These are phyloP conservation scores for Moesziomyces globuligerus DNA, from an alignment of 1,284 basidiomycete species.

Conservation along the genomic window DNA sequence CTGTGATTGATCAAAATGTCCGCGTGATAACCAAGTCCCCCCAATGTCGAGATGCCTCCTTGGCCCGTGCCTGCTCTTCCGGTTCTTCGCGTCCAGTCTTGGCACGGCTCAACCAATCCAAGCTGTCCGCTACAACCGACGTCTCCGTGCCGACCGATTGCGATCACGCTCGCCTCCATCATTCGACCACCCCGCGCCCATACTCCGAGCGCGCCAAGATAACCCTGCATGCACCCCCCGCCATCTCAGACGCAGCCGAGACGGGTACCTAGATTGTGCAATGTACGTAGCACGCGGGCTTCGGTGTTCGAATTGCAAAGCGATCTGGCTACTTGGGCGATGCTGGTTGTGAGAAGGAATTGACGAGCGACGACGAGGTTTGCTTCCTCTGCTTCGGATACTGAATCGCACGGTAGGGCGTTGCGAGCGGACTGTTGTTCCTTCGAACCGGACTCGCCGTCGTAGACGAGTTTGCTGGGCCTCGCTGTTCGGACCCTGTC, in stretches of 20 bases:
- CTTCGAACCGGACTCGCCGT: slow-evolving; percentile 23
- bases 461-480: slow-evolving; percentile 14
- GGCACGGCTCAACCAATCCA: slow-evolving; percentile 9
- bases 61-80: slow-evolving; percentile 1
- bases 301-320: no score
- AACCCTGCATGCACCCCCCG: no score
- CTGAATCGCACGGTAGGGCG: slow-evolving; percentile 29
- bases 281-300: no score
- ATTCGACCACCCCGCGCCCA: no score
- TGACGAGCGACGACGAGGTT: slow-evolving; percentile 23
- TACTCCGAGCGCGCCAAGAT: no score
- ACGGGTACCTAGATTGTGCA: no score
- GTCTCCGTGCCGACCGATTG: background rate
- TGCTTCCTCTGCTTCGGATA: slow-evolving; percentile 29
- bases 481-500: slow-evolving; percentile 4
- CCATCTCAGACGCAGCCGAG: no score
- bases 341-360: slow-evolving; percentile 8
- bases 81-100: slow-evolving; percentile 15
- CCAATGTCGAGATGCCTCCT: no score
- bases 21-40: no score
- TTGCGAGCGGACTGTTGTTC: slow-evolving; percentile 24
- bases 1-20: no score
- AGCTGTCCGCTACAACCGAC: slow-evolving; percentile 15
- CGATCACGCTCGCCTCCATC: no score
- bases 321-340: no score